A percentile compares a stretch with the other conserved stretches of the same genome.
Evolutionary conservation across 257 asterid species (phyloP).

Genomic region (Coffea eugenioides): DNA sequence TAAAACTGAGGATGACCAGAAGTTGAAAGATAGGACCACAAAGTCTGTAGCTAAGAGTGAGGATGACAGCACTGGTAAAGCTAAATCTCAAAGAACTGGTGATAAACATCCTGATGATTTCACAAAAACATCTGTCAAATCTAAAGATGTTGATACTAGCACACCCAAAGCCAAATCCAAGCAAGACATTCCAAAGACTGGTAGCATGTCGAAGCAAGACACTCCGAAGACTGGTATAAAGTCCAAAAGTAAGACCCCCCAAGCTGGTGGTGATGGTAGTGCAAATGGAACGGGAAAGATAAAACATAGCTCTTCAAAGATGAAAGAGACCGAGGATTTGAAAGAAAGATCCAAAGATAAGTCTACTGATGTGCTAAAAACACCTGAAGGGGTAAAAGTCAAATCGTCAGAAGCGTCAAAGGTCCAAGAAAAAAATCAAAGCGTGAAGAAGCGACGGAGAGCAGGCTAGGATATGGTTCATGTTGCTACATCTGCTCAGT

Average conservation of each 20-base stretch:
- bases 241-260: slow-evolving; percentile 51
- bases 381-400: slow-evolving; percentile 39
- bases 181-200: slow-evolving; percentile 39
- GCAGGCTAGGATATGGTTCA: slow-evolving; percentile 13
- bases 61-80: slow-evolving; percentile 34
- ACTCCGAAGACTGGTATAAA: slow-evolving; percentile 24
- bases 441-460: slow-evolving; percentile 60
- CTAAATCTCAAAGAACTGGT: slow-evolving; percentile 20
- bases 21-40: slow-evolving; percentile 35
- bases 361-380: slow-evolving; percentile 26
- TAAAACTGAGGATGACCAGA: slow-evolving; percentile 46
- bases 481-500: neutral
- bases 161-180: slow-evolving; percentile 46
- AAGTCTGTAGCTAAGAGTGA: slow-evolving; percentile 44
- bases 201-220: slow-evolving; percentile 34
- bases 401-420: slow-evolving; percentile 38
- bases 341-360: slow-evolving; percentile 40
- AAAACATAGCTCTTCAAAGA: slow-evolving; percentile 55
- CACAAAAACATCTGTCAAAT: slow-evolving; percentile 43
- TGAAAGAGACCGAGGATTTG: slow-evolving; percentile 41
- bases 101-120: slow-evolving; percentile 42
- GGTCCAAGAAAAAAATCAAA: slow-evolving; percentile 51
- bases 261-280: slow-evolving; percentile 34
- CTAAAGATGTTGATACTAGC: slow-evolving; percentile 47
- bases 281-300: slow-evolving; percentile 35